Evolutionary conservation across 768 basidiomycete species (phyloP).

Genomic region (Paxillus ammoniavirescens): DNA sequence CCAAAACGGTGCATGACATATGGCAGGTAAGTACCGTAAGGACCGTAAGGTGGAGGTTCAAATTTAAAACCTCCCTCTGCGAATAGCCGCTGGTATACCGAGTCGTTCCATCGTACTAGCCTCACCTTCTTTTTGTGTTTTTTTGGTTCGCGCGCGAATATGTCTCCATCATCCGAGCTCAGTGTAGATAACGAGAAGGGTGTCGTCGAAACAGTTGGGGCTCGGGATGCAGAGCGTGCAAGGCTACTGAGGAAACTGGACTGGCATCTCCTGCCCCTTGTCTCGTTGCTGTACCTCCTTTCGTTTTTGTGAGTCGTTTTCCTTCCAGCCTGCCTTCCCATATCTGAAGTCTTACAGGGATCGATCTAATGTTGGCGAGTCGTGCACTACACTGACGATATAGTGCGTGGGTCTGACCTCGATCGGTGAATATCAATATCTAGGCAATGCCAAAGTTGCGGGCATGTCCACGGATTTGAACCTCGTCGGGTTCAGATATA

Average conservation of each 20-base stretch:
- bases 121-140: neutral
- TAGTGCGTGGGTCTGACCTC: neutral
- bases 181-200: slow-evolving; percentile 20
- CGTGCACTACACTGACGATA: neutral
- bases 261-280: slow-evolving; percentile 42
- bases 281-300: slow-evolving; percentile 44
- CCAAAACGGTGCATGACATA: no score
- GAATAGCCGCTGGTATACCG: slow-evolving; percentile 6
- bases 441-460: slow-evolving; percentile 45
- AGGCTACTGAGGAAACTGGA: slow-evolving; percentile 42
- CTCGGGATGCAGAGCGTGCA: slow-evolving; percentile 19
- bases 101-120: neutral
- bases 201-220: neutral
- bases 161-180: slow-evolving; percentile 13
- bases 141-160: neutral
- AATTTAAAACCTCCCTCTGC: no score
- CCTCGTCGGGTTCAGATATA: slow-evolving; percentile 34
- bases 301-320: slow-evolving; percentile 42
- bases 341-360: slow-evolving; percentile 30
- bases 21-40: no score
- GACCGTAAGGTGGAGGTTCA: no score
- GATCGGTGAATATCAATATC: neutral
- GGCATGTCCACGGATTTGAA: slow-evolving; percentile 42
- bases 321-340: neutral
- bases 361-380: slow-evolving; percentile 44